Base-by-base conservation (phyloP, 2,329 filamentous ascomycete species). In the Apiospora pterosperma region DNA sequence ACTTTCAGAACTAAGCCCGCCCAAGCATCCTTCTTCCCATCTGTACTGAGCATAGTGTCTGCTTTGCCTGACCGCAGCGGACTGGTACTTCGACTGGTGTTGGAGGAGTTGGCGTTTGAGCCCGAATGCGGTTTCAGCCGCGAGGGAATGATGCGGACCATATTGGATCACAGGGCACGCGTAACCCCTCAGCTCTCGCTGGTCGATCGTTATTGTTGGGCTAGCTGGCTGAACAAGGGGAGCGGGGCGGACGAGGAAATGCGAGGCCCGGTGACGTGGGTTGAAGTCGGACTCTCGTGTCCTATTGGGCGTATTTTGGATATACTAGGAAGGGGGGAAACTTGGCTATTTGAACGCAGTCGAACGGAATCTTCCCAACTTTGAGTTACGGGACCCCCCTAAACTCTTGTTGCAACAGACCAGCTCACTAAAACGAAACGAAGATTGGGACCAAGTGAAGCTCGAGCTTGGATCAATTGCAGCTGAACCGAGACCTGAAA, bases 101-200 rank as follows among this genome's bases (percentile, higher is more conserved):
- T 70, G 65, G 77, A 75, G 23, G 82, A 82, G 69, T 76, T 78
- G 65, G 72, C 73, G 63, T 78, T 76, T 67, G 71, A 76, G 64
- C 74, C 75, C 55, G 76, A 74, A 66, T 73, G 72, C 65, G 80
- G 76, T 76, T 85, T 85, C 41, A 88, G 77, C 62, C 85, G 82
- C 67, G 77, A 80, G 64, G 85, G 84, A 67, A 87, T 82, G 72
- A 87, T 86, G 74, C 84, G 84, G 69, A 85, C 83, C 85, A 87
- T 87, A 74, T 68, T 74, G 74, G 34, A 48, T 44, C 36, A 8
- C 59, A 25, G 36, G 34, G 34, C 48, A 16, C 25, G 28, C 28
- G 48, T 59, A 61, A 25, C 48, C 48, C 48, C 28, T 55, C 25
- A 55, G 48, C 25, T 21, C 48, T 55, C 48, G 48, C 48, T 8